Evolutionary conservation across 129 eudicot genomes (phyloP), one percentile per base, ranked within the genome.

Genomic region (Chrysanthemum lavandulifolium): DNA sequence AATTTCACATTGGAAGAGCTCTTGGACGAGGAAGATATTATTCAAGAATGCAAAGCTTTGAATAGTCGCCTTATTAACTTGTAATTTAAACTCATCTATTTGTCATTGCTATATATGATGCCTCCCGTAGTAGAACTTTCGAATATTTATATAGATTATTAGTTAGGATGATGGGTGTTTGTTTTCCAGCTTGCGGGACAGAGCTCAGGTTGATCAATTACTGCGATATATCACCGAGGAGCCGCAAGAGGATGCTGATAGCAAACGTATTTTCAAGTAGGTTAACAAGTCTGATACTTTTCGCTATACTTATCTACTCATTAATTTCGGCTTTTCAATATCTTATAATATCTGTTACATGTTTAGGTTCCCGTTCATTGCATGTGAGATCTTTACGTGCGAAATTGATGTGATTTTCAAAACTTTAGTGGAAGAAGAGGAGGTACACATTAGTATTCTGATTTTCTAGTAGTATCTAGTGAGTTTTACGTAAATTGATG

Each of bases 21-120:
- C 68, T 67, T 94, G 89, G 98, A 90, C 65, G 97, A 94, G 78
- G 98, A 94, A 79, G 98, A 94, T 83, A 90, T 94, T 50, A 94
- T 94, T 72, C 98, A 94, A 84, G 98, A 94, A 84, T 94, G 98
- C 98, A 94, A 90, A 88, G 92, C 96, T 51, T 72, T 90, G n/a
- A 94, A 94, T 82, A 90, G 93, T 25, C 98, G 98, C 58, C 96
- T 94, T 76, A 94, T 94, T 69, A 94, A 94, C 83, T 86, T 94
- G 98, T 94, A 18, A 48, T 73, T 75, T 25, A 25, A 53, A 69
- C 47, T 9, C 15, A 54, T 76, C 13, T 5, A 13, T 61, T 21
- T 73, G 31, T 36, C 53, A 53, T 55, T 48, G 45, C 11, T 6
- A 16, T 76, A 11, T 81, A 15, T 57, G 11, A 16, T 65, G 16